Evolutionary conservation across 2,329 filamentous ascomycete genomes (phyloP), one percentile per base, ranked within the genome.

Genomic region (Botryotinia calthae): DNA sequence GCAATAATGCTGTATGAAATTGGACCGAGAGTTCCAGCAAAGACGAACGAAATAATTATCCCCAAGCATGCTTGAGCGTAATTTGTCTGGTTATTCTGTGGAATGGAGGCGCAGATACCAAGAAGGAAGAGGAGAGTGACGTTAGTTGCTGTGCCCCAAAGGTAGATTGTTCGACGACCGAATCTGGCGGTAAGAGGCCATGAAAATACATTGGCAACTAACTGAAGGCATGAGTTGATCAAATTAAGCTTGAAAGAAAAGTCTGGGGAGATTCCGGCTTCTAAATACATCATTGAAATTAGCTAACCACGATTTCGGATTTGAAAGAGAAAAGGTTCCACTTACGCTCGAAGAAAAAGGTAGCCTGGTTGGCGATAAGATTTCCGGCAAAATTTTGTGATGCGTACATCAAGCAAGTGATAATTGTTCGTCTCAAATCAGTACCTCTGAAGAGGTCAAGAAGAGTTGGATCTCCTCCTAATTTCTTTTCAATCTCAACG

Each of bases 1-100:
- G 87, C 88, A 64, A 91, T 91, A 76, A 91, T 89, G 82, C 88
- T 87, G 86, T 87, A 91, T 16, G 89, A 90, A 58, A 87, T 87
- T 64, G 89, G 89, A 2, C 88, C 89, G 40, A 88, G 88, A 76
- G 87, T 88, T 25, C 89, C 80, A 59, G 86, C 87, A 82, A 90
- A 92, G 46, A 90, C 81, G 72, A 92, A 87, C 42, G 89, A 91
- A 78, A 91, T 84, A 76, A 91, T 89, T 70, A 91, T 82, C 75
- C 89, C 89, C 37, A 91, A 82, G 12, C 86, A 87, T 14, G 89
- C 89, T 80, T 89, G 87, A 2, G 89, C 89, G 46, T 86, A 82
- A 68, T 80, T 84, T 62, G 87, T 78, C 9, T 85, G 77, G 0
- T 72, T 83, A 14, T 79, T 81, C 1, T 31, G 31, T 69, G 82